These are phyloP conservation scores for Tuber brumale DNA, from an alignment of 495 filamentous ascomycete genomes.

Conservation along the genomic window DNA sequence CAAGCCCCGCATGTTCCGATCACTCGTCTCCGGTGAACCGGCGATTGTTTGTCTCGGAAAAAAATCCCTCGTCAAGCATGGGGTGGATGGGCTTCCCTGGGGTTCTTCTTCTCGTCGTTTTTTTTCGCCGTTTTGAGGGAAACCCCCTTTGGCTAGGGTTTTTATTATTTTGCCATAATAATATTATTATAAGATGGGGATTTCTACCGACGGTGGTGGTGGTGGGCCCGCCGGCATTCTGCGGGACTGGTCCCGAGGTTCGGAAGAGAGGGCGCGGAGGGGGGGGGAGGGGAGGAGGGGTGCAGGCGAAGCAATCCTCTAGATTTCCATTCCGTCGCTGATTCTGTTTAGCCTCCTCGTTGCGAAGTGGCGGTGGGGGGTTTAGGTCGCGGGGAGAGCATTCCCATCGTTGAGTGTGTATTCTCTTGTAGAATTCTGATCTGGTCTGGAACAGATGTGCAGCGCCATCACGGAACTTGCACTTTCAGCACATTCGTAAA, in stretches of 20 bases:
- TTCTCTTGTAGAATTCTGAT: background rate
- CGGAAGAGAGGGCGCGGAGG: background rate
- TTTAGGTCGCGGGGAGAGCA: background rate
- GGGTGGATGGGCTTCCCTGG: background rate
- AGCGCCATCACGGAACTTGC: no score
- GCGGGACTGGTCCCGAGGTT: background rate
- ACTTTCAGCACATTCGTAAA: no score
- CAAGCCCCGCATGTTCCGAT: background rate
- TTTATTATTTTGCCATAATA: background rate
- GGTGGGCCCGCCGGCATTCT: background rate
- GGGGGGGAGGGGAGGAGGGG: background rate
- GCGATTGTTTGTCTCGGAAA: background rate
- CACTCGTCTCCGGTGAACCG: background rate
- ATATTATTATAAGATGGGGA: background rate
- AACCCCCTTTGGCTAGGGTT: background rate
- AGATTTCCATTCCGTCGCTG: background rate
- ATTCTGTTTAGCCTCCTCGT: background rate
- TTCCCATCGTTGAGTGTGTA: background rate
- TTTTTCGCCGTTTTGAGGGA: background rate
- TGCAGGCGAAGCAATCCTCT: background rate
- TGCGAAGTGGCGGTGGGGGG: background rate
- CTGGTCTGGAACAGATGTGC: background rate
- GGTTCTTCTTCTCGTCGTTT: background rate
- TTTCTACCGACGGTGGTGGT: background rate
- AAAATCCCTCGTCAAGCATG: background rate